Percentiles rank a stretch among this genome's conserved stretches.
phyloP scores from a whole-genome alignment of 2,329 filamentous ascomycete species.

The Fusarium tricinctum region DNA sequence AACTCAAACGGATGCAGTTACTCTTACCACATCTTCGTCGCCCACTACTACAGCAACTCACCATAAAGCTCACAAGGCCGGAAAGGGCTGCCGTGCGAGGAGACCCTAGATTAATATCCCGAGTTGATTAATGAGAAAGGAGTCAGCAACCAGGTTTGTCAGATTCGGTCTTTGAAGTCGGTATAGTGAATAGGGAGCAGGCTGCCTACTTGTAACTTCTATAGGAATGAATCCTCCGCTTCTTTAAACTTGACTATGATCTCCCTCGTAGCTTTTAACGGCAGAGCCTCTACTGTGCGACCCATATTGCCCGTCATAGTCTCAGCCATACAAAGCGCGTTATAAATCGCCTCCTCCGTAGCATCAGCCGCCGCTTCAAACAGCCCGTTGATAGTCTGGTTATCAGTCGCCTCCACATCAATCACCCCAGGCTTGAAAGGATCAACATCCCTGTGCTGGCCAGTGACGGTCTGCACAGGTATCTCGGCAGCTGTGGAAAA shows the following conservation, averaged over 20 bases:
- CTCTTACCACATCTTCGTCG: too few relatives aligned
- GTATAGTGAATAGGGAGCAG: too few relatives aligned
- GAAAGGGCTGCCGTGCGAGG: too few relatives aligned
- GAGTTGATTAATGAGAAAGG: too few relatives aligned
- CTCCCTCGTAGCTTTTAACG: background rate
- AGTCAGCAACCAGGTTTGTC: too few relatives aligned
- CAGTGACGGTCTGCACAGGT: conserved; percentile 55
- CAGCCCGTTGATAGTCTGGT: conserved; percentile 71
- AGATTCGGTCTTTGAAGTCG: too few relatives aligned
- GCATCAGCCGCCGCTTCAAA: conserved; percentile 74
- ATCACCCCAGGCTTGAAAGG: conserved; percentile 56
- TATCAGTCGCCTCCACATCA: conserved; percentile 56
- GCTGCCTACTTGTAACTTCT: background rate
- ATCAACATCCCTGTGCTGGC: conserved; percentile 55
- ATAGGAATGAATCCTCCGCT: background rate
- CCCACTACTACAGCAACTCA: too few relatives aligned
- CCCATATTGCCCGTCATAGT: conserved; percentile 69
- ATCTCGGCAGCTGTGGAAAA: conserved; percentile 71
- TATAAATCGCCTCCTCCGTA: conserved; percentile 76
- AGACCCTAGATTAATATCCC: too few relatives aligned
- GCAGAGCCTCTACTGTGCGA: conserved; percentile 60
- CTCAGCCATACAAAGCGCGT: conserved; percentile 72
- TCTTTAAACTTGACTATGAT: background rate
- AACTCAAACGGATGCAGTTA: too few relatives aligned
- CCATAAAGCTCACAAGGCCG: too few relatives aligned